Conservation (phyloP, 208 protist species). For the Trypanosoma cruzi region DNA sequence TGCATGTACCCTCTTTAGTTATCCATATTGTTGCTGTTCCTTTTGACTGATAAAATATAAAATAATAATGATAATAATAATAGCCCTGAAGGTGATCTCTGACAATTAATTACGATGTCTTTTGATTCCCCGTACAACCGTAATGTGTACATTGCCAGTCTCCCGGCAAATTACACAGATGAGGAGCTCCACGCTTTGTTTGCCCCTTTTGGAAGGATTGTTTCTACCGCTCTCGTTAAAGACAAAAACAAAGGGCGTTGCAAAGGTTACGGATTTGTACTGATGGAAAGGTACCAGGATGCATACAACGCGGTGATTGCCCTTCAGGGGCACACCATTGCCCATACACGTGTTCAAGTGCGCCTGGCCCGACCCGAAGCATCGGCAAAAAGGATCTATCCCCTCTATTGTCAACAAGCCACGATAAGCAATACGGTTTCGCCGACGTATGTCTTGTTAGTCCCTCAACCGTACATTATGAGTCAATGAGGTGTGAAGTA, state of each 20-base stretch:
- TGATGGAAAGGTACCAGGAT: constrained; percentile 64
- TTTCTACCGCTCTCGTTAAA: constrained; percentile 74
- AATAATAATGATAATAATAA: no score
- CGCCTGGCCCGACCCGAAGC: constrained; percentile 58
- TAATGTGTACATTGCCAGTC: constrained; percentile 84
- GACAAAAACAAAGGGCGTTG: constrained; percentile 54
- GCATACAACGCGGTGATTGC: constrained; percentile 46
- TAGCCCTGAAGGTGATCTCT: not conserved
- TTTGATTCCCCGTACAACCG: constrained; percentile 58
- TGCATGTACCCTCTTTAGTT: not conserved
- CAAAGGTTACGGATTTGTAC: constrained; percentile 86
- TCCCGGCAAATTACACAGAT: constrained; percentile 63
- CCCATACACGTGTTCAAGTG: constrained; percentile 59
- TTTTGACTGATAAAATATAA: constrained; percentile 22
- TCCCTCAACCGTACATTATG: constrained; percentile 24
- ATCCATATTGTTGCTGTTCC: not conserved
- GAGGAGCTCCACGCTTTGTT: constrained; percentile 70
- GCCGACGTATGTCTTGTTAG: constrained; percentile 33
- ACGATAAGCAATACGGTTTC: constrained; percentile 42
- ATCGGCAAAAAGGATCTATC: constrained; percentile 75
- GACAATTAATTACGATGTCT: constrained; percentile 35
- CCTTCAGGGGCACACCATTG: constrained; percentile 52
- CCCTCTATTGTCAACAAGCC: constrained; percentile 66
- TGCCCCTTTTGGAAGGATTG: constrained; percentile 53
- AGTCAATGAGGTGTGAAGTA: constrained; percentile 23